Conservation (phyloP, 106 monocot species). For the Iris macrosiphon region DNA sequence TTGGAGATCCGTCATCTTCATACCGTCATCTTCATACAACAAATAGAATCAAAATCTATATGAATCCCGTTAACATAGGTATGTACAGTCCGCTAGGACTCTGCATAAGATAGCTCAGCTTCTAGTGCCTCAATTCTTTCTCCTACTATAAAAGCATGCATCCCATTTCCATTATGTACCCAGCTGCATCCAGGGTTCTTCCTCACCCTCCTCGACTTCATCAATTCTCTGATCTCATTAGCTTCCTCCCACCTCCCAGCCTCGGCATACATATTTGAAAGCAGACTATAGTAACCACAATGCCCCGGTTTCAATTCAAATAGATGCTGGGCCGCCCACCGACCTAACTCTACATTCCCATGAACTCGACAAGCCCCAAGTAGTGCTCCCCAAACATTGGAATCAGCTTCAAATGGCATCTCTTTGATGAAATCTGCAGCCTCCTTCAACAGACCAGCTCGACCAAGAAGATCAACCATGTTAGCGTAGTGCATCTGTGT, state of each 20-base stretch:
- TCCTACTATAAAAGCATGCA: too few species aligned
- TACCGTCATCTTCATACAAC: too few species aligned
- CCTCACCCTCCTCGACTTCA: constrained; percentile 65
- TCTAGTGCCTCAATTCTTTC: too few species aligned
- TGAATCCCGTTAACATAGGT: too few species aligned
- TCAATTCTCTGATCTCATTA: constrained; percentile 50
- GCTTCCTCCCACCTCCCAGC: constrained; percentile 82
- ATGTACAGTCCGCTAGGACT: too few species aligned
- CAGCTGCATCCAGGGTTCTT: constrained; percentile 86
- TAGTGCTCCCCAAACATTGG: constrained; percentile 86
- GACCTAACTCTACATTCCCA: constrained; percentile 66
- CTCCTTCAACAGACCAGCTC: constrained; percentile 64
- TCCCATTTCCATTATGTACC: constrained; percentile 33
- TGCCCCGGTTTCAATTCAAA: constrained; percentile 68
- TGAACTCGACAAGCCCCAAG: constrained; percentile 79
- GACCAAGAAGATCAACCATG: constrained; percentile 90
- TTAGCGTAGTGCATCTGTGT: constrained; percentile 83
- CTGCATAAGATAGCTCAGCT: too few species aligned
- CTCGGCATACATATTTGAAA: constrained; percentile 85
- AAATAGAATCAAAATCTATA: too few species aligned
- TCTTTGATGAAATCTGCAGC: constrained; percentile 35
- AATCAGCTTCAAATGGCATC: constrained; percentile 77
- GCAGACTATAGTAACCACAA: constrained; percentile 69
- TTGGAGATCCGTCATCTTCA: too few species aligned
- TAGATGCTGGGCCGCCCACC: constrained; percentile 72